Evolutionary conservation across 2,329 filamentous ascomycete species (phyloP).

Genomic region (Graphilbum ipis-grandicollis): DNA sequence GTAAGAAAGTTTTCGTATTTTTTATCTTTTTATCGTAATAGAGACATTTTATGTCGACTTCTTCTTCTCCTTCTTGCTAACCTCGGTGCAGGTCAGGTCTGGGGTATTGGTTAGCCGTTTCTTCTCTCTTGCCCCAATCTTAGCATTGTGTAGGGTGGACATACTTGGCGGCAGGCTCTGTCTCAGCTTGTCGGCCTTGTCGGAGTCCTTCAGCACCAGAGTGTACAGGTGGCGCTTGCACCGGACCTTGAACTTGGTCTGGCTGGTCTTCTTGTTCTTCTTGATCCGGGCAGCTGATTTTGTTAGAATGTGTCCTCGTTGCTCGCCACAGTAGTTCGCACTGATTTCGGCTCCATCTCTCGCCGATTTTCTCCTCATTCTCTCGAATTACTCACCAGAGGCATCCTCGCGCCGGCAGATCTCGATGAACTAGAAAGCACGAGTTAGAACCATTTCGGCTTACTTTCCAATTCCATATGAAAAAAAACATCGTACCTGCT

Average conservation of each 20-base stretch:
- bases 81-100: conserved; percentile 37
- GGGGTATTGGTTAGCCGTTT: no score
- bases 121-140: no score
- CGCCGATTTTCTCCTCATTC: no score
- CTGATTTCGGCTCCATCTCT: no score
- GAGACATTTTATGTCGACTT: conserved; percentile 21
- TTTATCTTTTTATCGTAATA: not conserved
- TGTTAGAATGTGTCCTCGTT: no score
- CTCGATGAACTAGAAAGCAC: conserved; percentile 99
- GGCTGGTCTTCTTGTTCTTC: conserved; percentile 78
- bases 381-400: conserved; percentile 96
- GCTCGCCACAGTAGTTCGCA: no score
- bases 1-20: not conserved
- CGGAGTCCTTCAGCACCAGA: conserved; percentile 91
- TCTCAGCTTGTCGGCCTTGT: conserved; percentile 99
- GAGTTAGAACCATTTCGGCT: no score
- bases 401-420: conserved; percentile 99
- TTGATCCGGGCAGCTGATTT: conserved; percentile 81
- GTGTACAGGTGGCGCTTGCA: conserved; percentile 96
- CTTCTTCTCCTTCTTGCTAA: conserved; percentile 43
- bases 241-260: conserved; percentile 99
- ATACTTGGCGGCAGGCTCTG: conserved; percentile 94
- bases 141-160: conserved; percentile 17
- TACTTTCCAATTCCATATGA: not conserved
- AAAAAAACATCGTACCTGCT: conserved; percentile 44